Evolutionary conservation across 805 yeast species (phyloP).

Genomic region (Monosporozyma servazzii): DNA sequence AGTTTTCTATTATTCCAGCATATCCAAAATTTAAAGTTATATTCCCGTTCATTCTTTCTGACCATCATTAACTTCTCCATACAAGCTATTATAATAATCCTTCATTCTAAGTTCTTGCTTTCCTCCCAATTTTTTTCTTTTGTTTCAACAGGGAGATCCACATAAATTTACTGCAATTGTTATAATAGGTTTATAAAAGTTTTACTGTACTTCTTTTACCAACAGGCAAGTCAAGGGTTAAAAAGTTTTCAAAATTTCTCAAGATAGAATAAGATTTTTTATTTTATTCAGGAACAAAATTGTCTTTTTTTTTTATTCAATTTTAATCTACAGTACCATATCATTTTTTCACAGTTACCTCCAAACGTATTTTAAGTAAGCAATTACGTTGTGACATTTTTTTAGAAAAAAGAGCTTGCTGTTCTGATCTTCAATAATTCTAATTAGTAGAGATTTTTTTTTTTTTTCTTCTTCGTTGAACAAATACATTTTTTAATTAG

Average conservation of each 20-base stretch:
- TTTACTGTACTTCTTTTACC: neutral
- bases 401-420: no score
- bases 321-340: no score
- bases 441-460: no score
- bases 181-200: neutral
- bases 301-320: neutral
- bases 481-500: no score
- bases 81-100: neutral
- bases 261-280: neutral
- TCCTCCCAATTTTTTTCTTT: neutral
- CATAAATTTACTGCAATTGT: neutral
- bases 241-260: neutral
- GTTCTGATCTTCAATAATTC: no score
- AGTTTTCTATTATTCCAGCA: neutral
- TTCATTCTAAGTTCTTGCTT: neutral
- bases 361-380: no score
- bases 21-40: neutral
- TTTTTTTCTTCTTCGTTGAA: no score
- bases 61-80: neutral
- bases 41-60: neutral
- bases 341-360: no score
- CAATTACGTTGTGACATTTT: no score
- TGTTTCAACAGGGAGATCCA: neutral
- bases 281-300: neutral
- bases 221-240: neutral